Base-by-base conservation (phyloP, 768 basidiomycete genomes). In the Leucosporidium creatinivorum region DNA sequence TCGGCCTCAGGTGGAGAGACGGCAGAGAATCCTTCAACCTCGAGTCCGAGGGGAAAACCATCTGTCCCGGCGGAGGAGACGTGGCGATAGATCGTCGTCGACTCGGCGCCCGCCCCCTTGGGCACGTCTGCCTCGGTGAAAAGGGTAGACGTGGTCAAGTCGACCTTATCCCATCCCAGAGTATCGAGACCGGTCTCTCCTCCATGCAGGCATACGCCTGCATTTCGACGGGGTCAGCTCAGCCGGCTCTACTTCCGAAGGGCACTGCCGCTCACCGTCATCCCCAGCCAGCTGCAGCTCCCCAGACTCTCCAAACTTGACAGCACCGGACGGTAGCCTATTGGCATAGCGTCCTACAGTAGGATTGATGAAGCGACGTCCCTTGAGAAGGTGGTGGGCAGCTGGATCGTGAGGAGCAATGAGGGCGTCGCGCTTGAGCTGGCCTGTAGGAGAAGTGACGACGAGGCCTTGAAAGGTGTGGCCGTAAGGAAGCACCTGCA, bases 31-130 rank as follows among this genome's bases (percentile, higher is more conserved):
- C 47, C 63, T 56, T 73, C 71, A 23, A 61, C 44, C 52, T 52
- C 65, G 33, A 73, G 57, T n/a, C 47, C 60, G 61, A 68, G 66
- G 1, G 71, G 71, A 56, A 69, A 73, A 3, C 71, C 71, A 31
- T 69, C 68, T 3, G 60, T 61, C 4, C 71, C 71, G 5, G 60
- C 66, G 1, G 68, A 63, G 4, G 65, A 69, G 50, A 61, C 61
- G 44, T 66, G 39, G 15, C 70, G 57, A 55, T 68, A 68, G 6
- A 68, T 36, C 13, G 57, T 19, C 3, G 52, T 25, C 19, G 56
- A 61, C n/a, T n/a, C n/a, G n/a, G n/a, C n/a, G 28, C 56, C 23
- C 0, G 64, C 58, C 25, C 59, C 67, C 1, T 63, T 59, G 4
- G 64, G 31, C 3, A 61, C 60, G 59, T 72, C 70, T 48, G 39